Base-by-base conservation (phyloP, 345 rosid genomes). In the Populus deltoides region DNA sequence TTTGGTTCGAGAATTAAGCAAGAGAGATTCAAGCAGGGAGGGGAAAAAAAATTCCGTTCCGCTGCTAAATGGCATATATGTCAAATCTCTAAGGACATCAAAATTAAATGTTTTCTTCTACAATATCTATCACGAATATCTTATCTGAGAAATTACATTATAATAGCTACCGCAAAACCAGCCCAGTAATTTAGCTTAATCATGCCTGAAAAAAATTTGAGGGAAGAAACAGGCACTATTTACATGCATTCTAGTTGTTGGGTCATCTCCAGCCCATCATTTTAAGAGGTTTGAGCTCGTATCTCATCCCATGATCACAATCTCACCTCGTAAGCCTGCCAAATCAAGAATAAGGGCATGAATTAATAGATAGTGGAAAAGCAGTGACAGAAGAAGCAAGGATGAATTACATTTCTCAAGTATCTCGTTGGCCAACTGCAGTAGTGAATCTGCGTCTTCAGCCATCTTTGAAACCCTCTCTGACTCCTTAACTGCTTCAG, bases 401-500 rank as follows among this genome's bases (percentile, higher is more conserved):
- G 75, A 29, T 51, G 61, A 33, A 35, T 39, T 85, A 91, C 91
- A 85, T 88, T 73, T 87, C 67, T 89, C 88, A 41, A 88, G 82
- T 69, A 91, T 86, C 79, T 90, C 91, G 73, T 75, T 76, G 53
- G 87, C 88, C 72, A 92, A 72, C 73, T 87, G 87, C 3, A 87
- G 78, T 49, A 88, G 74, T 4, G 85, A 80, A 41, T 88, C 85
- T 27, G 84, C 74, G 22, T 90, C 91, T 82, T 89, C 89, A 35
- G 88, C 87, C 89, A 89, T 85, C 82, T 79, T 90, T 33, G 87
- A 85, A 70, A 89, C 74, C 82, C 92, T 88, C 79, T 90, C 97
- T 13, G 90, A 89, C 86, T 93, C 98, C 79, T 90, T 89, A 67
- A 90, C 86, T 73, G 97, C 92, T 85, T 85, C 89, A 68, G 87